Conservation (phyloP, 129 eudicot species). For the Kitagawia praeruptora region DNA sequence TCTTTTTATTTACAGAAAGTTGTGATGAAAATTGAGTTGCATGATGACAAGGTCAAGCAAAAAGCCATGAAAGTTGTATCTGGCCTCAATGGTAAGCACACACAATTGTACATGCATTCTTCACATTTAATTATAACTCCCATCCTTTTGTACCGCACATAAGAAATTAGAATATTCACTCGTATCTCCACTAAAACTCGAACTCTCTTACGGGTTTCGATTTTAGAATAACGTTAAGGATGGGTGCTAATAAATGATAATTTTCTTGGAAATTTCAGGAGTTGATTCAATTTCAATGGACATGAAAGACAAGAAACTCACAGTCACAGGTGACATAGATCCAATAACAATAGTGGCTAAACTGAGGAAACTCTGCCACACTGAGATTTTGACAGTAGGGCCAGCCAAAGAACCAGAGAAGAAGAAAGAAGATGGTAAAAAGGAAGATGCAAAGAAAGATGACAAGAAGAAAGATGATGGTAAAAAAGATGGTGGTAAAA, state of each 20-base stretch:
- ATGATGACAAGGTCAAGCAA: constrained; percentile 70
- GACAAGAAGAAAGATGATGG: constrained; percentile 29
- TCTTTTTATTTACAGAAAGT: constrained; percentile 40
- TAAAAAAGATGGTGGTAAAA: constrained; percentile 15
- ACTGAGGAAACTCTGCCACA: constrained; percentile 55
- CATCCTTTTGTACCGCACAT: no score
- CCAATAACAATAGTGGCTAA: constrained; percentile 59
- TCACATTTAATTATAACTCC: background rate
- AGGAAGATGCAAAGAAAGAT: constrained; percentile 27
- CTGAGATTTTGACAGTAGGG: constrained; percentile 69
- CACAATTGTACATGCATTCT: constrained; percentile 20
- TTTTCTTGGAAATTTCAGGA: constrained; percentile 26
- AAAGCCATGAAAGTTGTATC: constrained; percentile 83
- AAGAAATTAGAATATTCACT: no score
- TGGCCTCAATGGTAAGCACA: constrained; percentile 26
- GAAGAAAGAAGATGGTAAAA: constrained; percentile 37
- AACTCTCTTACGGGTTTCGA: background rate
- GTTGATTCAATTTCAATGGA: constrained; percentile 67
- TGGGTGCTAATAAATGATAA: background rate
- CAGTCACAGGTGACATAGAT: constrained; percentile 73
- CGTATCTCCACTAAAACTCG: background rate
- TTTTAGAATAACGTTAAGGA: no score
- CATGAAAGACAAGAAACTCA: constrained; percentile 68
- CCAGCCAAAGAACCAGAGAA: constrained; percentile 91
- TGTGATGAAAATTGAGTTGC: constrained; percentile 62